phyloP scores from a whole-genome alignment of 495 filamentous ascomycete species.

The Tuber microsphaerosporum region DNA sequence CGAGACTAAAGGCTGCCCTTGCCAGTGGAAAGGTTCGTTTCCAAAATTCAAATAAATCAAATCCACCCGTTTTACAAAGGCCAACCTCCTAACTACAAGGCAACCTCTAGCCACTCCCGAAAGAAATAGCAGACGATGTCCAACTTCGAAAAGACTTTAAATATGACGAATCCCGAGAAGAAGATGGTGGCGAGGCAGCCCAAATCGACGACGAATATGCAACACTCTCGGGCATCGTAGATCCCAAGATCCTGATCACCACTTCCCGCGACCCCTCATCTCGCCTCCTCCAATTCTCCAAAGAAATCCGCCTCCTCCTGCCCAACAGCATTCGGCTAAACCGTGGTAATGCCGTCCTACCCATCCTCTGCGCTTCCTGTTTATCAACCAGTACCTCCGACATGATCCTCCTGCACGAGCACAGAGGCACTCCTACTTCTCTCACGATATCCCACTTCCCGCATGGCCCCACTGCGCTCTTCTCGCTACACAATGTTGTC shows the following conservation, averaged over 20 bases:
- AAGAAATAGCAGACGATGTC: constrained; percentile 83
- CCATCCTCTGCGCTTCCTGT: constrained; percentile 73
- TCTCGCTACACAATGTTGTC: constrained; percentile 90
- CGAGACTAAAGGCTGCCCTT: constrained; percentile 75
- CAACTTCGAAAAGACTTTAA: constrained; percentile 79
- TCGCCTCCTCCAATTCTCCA: constrained; percentile 79
- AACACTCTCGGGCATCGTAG: constrained; percentile 72
- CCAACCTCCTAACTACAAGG: background rate
- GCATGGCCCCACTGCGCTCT: constrained; percentile 85
- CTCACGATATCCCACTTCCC: constrained; percentile 86
- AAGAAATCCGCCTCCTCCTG: constrained; percentile 85
- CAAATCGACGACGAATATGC: constrained; percentile 95
- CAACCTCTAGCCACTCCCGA: constrained; percentile 68
- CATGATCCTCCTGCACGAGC: constrained; percentile 83
- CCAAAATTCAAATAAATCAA: background rate
- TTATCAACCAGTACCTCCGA: constrained; percentile 72
- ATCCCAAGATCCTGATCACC: constrained; percentile 83
- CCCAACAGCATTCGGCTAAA: constrained; percentile 88
- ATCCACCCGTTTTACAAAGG: background rate
- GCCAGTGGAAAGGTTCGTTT: constrained; percentile 53
- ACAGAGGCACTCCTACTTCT: constrained; percentile 85
- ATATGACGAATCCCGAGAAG: constrained; percentile 74
- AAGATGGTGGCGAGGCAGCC: constrained; percentile 57
- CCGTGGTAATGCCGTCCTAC: constrained; percentile 79
- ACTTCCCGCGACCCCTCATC: constrained; percentile 83